Conservation (phyloP, 306 rosid genomes). For the Canavalia ensiformis region DNA sequence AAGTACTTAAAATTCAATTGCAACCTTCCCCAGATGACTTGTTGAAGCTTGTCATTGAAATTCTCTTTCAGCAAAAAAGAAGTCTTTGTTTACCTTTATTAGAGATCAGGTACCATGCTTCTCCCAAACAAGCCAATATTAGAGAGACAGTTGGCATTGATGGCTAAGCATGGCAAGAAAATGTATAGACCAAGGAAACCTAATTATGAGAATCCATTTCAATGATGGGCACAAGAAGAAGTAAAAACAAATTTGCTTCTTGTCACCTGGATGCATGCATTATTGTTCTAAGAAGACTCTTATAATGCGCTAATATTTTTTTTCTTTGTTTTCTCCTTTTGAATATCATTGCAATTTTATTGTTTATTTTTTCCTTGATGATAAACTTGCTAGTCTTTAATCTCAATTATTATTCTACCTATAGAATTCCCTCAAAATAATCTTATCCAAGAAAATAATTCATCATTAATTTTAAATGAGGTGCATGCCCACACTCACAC, state of each 20-base stretch:
- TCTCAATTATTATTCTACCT: not conserved
- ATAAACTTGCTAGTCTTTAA: not conserved
- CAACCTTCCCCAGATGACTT: slow-evolving; percentile 52
- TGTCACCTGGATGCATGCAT: slow-evolving; percentile 37
- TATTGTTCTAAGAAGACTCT: not conserved
- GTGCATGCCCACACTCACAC: not conserved
- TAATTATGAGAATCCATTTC: slow-evolving; percentile 27
- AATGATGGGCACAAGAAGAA: slow-evolving; percentile 24
- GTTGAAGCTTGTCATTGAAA: slow-evolving; percentile 35
- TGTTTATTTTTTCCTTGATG: slow-evolving; percentile 8
- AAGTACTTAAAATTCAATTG: slow-evolving; percentile 45
- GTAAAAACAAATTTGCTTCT: slow-evolving; percentile 6
- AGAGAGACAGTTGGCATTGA: slow-evolving; percentile 33
- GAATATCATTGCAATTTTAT: not conserved
- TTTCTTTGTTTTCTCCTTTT: not conserved
- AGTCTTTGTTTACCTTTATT: not conserved
- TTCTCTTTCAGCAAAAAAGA: slow-evolving; percentile 36
- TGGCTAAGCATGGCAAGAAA: not conserved
- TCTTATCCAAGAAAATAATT: not conserved
- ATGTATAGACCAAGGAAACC: not conserved
- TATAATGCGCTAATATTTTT: not conserved
- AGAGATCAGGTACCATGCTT: slow-evolving; percentile 22
- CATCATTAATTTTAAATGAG: not conserved
- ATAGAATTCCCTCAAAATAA: too few relatives aligned
- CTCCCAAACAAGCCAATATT: slow-evolving; percentile 42